Evolutionary conservation across 2,329 filamentous ascomycete species (phyloP).

Genomic region (Colletotrichum abscissum): DNA sequence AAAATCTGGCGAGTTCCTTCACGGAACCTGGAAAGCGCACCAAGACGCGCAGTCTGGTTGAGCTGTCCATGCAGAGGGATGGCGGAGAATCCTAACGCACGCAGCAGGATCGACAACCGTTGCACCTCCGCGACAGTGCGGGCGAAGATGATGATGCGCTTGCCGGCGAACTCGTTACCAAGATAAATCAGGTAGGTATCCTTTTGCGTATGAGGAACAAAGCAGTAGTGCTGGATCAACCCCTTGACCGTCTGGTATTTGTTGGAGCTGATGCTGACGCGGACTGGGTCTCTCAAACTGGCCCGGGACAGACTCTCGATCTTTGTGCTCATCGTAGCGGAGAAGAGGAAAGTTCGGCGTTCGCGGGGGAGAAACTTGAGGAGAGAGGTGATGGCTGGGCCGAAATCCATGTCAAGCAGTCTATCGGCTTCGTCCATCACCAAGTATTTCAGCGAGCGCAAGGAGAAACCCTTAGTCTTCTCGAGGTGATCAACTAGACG

Average conservation of each 20-base stretch:
- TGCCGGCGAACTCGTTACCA: constrained; percentile 87
- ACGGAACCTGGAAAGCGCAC: constrained; percentile 91
- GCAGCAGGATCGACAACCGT: constrained; percentile 83
- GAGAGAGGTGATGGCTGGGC: constrained; percentile 91
- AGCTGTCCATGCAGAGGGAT: constrained; percentile 95
- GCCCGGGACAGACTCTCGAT: constrained; percentile 93
- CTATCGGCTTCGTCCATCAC: constrained; percentile 97
- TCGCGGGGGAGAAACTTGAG: constrained; percentile 87
- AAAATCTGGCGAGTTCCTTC: constrained; percentile 84
- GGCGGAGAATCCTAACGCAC: constrained; percentile 86
- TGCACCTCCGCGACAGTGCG: constrained; percentile 93
- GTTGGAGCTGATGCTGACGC: constrained; percentile 82
- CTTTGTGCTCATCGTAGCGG: constrained; percentile 92
- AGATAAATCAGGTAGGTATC: constrained; percentile 91
- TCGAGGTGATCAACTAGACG: constrained; percentile 80
- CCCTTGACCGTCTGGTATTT: constrained; percentile 94
- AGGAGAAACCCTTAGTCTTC: constrained; percentile 95
- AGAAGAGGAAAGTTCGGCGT: constrained; percentile 87
- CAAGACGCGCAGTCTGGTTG: constrained; percentile 86
- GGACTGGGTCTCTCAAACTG: constrained; percentile 84
- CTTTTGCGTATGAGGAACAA: constrained; percentile 88
- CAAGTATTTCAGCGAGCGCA: constrained; percentile 84
- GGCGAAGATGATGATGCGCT: constrained; percentile 90
- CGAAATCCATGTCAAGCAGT: constrained; percentile 93
- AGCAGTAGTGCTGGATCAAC: constrained; percentile 85